Percentiles rank a stretch among this genome's conserved stretches.
phyloP scores from a whole-genome alignment of 768 basidiomycete species.

The Leccinum sublutescens region DNA sequence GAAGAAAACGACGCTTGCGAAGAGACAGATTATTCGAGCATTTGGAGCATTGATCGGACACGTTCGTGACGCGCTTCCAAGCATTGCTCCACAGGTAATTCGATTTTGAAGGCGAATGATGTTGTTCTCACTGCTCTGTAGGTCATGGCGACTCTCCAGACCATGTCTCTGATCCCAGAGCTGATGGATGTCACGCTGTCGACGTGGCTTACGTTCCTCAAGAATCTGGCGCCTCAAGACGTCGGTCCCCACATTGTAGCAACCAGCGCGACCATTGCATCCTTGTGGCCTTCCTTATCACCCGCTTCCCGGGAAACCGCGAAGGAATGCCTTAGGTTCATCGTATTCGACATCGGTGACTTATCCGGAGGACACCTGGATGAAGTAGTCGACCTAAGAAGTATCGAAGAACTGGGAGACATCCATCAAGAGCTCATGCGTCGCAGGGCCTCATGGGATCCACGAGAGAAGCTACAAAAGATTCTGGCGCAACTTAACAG shows the following conservation, averaged over 20 bases:
- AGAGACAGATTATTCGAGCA: constrained; percentile 77
- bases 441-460: constrained; percentile 49
- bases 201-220: constrained; percentile 79
- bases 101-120: background rate
- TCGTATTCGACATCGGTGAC: constrained; percentile 63
- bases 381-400: constrained; percentile 77
- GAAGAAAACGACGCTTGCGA: constrained; percentile 64
- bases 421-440: constrained; percentile 42
- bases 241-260: constrained; percentile 82
- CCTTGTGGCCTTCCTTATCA: constrained; percentile 70
- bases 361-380: constrained; percentile 56
- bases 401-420: constrained; percentile 61
- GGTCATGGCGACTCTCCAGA: constrained; percentile 97
- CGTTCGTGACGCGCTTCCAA: constrained; percentile 69
- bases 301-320: constrained; percentile 51
- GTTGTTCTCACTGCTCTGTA: constrained; percentile 33
- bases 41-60: constrained; percentile 68
- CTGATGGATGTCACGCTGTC: constrained; percentile 76
- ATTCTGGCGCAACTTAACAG: constrained; percentile 73
- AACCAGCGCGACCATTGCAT: constrained; percentile 81
- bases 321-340: constrained; percentile 59
- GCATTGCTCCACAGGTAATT: constrained; percentile 84
- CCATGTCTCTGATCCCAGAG: constrained; percentile 71
- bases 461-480: constrained; percentile 54
- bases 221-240: constrained; percentile 62